A percentile compares a stretch with the other conserved stretches of the same genome.
phyloP scores from a whole-genome alignment of 352 stramenopile species.

The Aphanomyces euteiches region DNA sequence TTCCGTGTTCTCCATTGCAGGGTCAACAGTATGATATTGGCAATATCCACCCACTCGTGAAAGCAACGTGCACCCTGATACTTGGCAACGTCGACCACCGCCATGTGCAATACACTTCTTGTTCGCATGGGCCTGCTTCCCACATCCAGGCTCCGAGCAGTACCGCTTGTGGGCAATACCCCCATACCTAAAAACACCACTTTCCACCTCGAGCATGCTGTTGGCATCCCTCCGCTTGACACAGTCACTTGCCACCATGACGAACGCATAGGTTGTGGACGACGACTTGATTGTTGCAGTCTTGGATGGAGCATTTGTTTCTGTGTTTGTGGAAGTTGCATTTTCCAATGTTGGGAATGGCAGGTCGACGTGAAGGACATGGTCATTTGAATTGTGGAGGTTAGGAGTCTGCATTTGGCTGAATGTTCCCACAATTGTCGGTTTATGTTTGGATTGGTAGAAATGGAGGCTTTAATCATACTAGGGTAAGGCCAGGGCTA shows the following conservation, averaged over 20 bases:
- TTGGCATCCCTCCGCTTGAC: neutral
- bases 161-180: neutral
- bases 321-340: neutral
- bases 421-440: no score
- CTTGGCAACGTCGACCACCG: neutral
- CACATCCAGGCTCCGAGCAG: neutral
- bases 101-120: neutral
- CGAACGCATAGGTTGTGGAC: neutral
- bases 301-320: neutral
- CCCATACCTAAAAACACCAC: neutral
- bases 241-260: neutral
- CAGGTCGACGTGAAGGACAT: no score
- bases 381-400: no score
- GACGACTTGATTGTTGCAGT: neutral
- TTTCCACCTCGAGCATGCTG: neutral
- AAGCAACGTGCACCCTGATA: neutral
- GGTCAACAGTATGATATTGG: neutral
- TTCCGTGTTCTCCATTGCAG: no score
- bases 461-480: no score
- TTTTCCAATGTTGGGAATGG: neutral
- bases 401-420: no score
- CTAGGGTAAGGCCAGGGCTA: no score
- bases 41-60: conserved; percentile 54
- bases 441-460: no score
- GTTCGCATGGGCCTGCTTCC: neutral